Evolutionary conservation across 352 stramenopile genomes (phyloP), one percentile per base, ranked within the genome.

Genomic region (Phytophthora agathidicida): DNA sequence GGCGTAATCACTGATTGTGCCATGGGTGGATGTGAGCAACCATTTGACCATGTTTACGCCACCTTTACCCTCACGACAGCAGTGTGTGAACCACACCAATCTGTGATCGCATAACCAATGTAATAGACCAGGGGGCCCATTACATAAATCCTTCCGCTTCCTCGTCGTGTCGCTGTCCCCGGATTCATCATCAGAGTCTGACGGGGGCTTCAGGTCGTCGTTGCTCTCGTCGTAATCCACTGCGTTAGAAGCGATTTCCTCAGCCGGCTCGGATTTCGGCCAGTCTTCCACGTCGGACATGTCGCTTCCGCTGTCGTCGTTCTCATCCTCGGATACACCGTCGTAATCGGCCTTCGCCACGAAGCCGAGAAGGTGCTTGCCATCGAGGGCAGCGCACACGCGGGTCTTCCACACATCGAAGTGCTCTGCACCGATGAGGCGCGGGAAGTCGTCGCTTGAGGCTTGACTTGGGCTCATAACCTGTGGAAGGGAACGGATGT

Each of bases 381-480:
- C 49, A 11, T 52, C 48, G 22, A 66, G 47, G 11, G 57, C 16
- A 8, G 10, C 43, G 43, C 27, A 41, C 28, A 31, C 17, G 28
- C 43, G 43, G 20, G 9, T 39, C 30, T 52, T 60, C 58, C 49
- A 57, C 5, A 53, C 30, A 5, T 61, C 58, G 42, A 52, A 51
- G 33, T 60, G 60, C 2, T 43, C 41, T 4, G 43, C 14, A 13
- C 58, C 49, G 3, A 46, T 35, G 26, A 55, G 49, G 22, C 39
- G 47, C 11, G 58, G 58, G 13, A 57, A 60, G 24, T 47, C 56
- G 26, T 60, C 57, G 35, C 23, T 13, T 41, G 58, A 66, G 43
- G 47, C 41, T 50, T 53, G 16, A n/a, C 20, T 56, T 51, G 49
- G 27, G 35, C 48, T 66, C 48, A 60, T 66, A 61, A 58, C 55